These are phyloP conservation scores for Musa schizocarpa DNA, from an alignment of 176 grass and related monocot species.

Conservation along the genomic window DNA sequence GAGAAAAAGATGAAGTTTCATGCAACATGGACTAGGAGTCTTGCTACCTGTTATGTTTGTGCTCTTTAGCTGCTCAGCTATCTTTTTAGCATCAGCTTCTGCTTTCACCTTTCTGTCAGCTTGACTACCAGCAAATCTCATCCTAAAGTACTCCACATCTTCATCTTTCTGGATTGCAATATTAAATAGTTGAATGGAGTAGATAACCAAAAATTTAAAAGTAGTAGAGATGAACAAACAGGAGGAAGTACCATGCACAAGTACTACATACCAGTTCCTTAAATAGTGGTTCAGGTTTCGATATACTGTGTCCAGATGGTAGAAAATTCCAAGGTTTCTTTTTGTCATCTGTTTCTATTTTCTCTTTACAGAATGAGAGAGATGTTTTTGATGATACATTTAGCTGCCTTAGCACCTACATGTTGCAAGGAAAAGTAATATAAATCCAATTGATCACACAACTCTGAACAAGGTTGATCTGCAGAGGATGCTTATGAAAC, in stretches of 20 bases:
- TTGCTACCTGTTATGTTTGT: slow-evolving; percentile 58
- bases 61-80: slow-evolving; percentile 51
- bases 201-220: neutral
- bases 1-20: neutral
- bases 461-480: neutral
- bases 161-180: slow-evolving; percentile 61
- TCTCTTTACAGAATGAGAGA: slow-evolving; percentile 62
- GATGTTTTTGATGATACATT: slow-evolving; percentile 51
- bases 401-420: slow-evolving; percentile 58
- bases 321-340: slow-evolving; percentile 79
- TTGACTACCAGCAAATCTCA: slow-evolving; percentile 76
- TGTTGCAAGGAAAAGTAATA: slow-evolving; percentile 7
- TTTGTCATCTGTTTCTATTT: slow-evolving; percentile 41
- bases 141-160: slow-evolving; percentile 44
- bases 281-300: slow-evolving; percentile 69
- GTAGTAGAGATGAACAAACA: neutral
- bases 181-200: neutral
- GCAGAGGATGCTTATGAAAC: neutral
- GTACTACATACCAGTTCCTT: slow-evolving; percentile 62
- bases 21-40: slow-evolving; percentile 2
- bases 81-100: slow-evolving; percentile 57
- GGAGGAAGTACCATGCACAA: neutral
- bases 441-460: slow-evolving; percentile 1
- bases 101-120: slow-evolving; percentile 65
- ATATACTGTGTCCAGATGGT: slow-evolving; percentile 64